Evolutionary conservation across 2,329 filamentous ascomycete genomes (phyloP), one percentile per base, ranked within the genome.

Genomic region (Neopestalotiopsis sp.): DNA sequence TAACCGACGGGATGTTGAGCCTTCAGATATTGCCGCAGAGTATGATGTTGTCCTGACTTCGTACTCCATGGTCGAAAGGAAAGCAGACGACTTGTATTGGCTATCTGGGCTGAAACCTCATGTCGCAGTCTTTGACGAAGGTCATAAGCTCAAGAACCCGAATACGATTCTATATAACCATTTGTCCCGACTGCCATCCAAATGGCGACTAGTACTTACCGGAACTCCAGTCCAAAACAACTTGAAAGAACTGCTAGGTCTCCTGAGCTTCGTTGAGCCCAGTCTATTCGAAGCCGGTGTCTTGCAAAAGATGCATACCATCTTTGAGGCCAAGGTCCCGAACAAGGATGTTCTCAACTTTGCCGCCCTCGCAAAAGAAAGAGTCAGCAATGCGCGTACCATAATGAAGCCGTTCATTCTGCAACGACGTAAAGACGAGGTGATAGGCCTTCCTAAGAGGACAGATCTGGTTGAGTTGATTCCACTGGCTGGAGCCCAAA

Each of bases 351-450:
- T 92, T 9, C 89, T 91, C 68, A 91, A 98, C 77, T 93, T 93
- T 28, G 92, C 94, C 1, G 87, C 98, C 12, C 84, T 99, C 1
- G 97, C 96, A 28, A 91, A 90, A 59, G 94, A 97, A 78, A 91
- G 96, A 57, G 96, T 98, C 68, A 89, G 90, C 68, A 89, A 95
- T 59, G 96, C 96, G 2, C 91, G 95, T 67, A 94, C 92, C 0
- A 99, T 99, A 85, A 89, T 99, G 76, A 94, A 95, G 30, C 96
- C 96, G 0, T 99, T 99, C 77, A 96, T 99, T 67, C 84, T 99
- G 2, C 94, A 97, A 71, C 89, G 96, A 7, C 95, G 96, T 82
- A 99, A 99, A 83, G 90, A 93, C 63, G 94, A 98, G 76, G 95
- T 98, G 9, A 86, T 98, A 61, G 92, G 96, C 76, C 87, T 99